Base-by-base conservation (phyloP, 2,329 filamentous ascomycete species). In the Diaporthe aspalathi region DNA sequence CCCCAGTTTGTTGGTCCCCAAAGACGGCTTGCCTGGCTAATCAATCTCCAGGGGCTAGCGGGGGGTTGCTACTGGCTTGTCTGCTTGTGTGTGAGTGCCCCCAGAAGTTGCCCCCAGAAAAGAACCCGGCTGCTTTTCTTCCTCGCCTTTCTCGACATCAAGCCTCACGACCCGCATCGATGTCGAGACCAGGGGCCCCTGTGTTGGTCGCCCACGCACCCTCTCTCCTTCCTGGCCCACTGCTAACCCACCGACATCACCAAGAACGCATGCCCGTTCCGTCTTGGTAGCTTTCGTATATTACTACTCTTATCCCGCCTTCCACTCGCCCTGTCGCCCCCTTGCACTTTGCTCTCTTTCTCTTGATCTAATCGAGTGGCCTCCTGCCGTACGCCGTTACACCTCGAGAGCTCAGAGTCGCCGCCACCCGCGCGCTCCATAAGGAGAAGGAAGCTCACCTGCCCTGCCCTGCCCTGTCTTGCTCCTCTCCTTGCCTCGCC, bases 181-280 rank as follows among this genome's bases (percentile, higher is more conserved):
- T 56, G 38, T 56, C 45, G 32, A 43, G 68, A 67, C 69, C 52
- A 54, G 72, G 69, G 29, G 45, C 65, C 72, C 72, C 69, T 73
- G 69, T 71, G 35, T 67, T 67, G 67, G 66, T 69, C 65, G 66
- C 65, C 72, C 71, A 69, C 69, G 68, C 71, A 71, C 60, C 9
- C 65, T 43, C 57, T 66, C 47, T 32, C 62, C 54, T 24, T 52
- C 63, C 63, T 66, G 68, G 71, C 54, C 68, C 68, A 67, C 54
- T 45, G 50, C 63, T 50, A 49, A 54, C 71, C 71, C 71, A 65
- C 68, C 50, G 27, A 67, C 16, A 67, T 54, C 68, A 52, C 62
- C 53, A 47, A 67, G 68, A 50, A 50, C 35, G 47, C 50, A 69
- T 22, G 40, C 70, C 53, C 47, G 67, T 57, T 62, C 52, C 43